phyloP scores from a whole-genome alignment of 352 stramenopile species.

The Phytophthora podocarpi region DNA sequence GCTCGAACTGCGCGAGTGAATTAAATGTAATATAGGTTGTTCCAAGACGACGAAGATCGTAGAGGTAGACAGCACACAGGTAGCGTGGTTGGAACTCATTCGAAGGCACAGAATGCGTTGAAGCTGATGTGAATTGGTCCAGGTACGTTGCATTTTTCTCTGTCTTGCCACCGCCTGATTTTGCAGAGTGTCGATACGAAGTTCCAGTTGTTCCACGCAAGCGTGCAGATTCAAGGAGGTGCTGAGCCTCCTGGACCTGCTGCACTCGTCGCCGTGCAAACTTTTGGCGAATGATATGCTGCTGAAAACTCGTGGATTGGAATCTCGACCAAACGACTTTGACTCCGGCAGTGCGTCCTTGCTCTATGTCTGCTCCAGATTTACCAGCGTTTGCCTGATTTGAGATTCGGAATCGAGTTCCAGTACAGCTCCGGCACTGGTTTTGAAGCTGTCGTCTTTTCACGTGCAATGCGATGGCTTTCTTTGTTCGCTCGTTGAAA shows the following conservation, averaged over 20 bases:
- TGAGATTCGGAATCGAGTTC: neutral
- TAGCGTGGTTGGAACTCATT: constrained; percentile 15
- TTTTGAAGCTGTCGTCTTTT: constrained; percentile 18
- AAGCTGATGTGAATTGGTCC: constrained; percentile 27
- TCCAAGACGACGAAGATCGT: constrained; percentile 39
- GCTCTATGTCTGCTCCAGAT: neutral
- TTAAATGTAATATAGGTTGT: constrained; percentile 59
- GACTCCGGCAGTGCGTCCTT: neutral
- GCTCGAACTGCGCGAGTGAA: constrained; percentile 50
- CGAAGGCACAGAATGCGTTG: neutral
- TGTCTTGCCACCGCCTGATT: neutral
- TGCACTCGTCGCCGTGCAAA: constrained; percentile 35
- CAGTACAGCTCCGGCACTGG: neutral
- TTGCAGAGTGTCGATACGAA: neutral
- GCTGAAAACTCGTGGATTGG: constrained; percentile 59
- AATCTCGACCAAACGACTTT: constrained; percentile 47
- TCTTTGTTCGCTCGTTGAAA: constrained; percentile 24
- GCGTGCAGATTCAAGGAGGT: constrained; percentile 31
- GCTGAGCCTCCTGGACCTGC: constrained; percentile 26
- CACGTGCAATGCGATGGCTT: constrained; percentile 23
- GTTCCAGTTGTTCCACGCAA: constrained; percentile 16
- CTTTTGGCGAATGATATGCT: constrained; percentile 61
- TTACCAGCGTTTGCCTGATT: neutral
- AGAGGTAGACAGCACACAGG: constrained; percentile 63
- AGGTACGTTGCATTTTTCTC: constrained; percentile 29